Base-by-base conservation (phyloP, 169 alveolate species). In the Cryptosporidium viatorum region DNA sequence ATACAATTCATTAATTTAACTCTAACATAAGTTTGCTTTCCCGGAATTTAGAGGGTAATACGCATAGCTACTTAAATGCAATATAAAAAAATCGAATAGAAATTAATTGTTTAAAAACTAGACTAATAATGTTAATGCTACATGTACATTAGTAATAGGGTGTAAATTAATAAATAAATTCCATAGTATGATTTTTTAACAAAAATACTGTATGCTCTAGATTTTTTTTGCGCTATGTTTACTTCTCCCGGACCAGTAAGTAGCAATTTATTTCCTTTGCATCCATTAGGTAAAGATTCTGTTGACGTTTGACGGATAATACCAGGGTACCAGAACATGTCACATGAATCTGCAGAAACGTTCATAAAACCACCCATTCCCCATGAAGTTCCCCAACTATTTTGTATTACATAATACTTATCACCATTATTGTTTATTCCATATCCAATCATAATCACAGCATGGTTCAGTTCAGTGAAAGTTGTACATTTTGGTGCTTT, bases 301-400 rank as follows among this genome's bases (percentile, higher is more conserved):
- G 68, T 29, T 37, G 89, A 52, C 3, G 31, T 5, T 41, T 80
- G 89, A 29, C 67, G 55, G 41, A 80, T 80, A 45, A 80, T 80
- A n/a, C 89, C 89, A 16, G 89, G 89, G 31, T 62, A 65, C 89
- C 89, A 80, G 23, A 80, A 62, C 89, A 80, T 80, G 37, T 80
- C 89, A 43, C 89, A 80, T 16, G 80, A 62, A 29, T 58, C 29
- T 37, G 75, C 62, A 3, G 89, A 80, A 62, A 80, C 75, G 41
- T 80, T 80, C 89, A 80, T 80, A 41, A 80, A 80, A 29, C 89
- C 89, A 26, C 35, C 59, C 10, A 80, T 80, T 21, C 89, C 89
- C 89, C 89, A 80, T 21, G 89, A 62, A 10, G 45, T 16, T 5
- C 89, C 89, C 89, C 89, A 80, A 80, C 89, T 80, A 31, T 80